Conservation (phyloP, 129 eudicot species). For the Mikania micrantha region DNA sequence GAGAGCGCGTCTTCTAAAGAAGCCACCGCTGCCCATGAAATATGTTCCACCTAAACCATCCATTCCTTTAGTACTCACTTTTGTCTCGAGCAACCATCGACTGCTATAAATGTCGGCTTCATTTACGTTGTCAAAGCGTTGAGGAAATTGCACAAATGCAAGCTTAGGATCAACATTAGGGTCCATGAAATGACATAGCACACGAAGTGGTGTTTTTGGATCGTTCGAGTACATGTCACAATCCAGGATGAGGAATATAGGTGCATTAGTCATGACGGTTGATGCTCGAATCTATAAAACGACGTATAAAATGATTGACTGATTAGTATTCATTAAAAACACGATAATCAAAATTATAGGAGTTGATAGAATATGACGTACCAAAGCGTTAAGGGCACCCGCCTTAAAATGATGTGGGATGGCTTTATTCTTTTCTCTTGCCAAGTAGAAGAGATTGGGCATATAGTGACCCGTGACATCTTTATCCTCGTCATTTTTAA, state of each 20-base stretch:
- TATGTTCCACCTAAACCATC: slow-evolving; percentile 52
- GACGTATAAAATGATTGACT: neutral
- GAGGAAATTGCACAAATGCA: slow-evolving; percentile 68
- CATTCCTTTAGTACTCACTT: slow-evolving; percentile 33
- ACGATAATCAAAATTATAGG: neutral
- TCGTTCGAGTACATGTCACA: slow-evolving; percentile 78
- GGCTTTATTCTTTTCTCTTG: slow-evolving; percentile 44
- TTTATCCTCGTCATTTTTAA: slow-evolving; percentile 27
- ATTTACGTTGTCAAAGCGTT: slow-evolving; percentile 48
- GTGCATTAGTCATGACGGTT: slow-evolving; percentile 54
- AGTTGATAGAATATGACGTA: slow-evolving; percentile 8
- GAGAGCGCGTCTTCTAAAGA: slow-evolving; percentile 47
- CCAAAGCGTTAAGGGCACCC: slow-evolving; percentile 80
- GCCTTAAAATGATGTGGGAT: slow-evolving; percentile 63
- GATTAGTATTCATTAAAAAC: neutral
- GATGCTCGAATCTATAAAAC: slow-evolving; percentile 62
- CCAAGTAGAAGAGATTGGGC: slow-evolving; percentile 70
- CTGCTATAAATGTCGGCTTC: slow-evolving; percentile 40
- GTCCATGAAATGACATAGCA: slow-evolving; percentile 39
- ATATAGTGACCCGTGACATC: slow-evolving; percentile 36
- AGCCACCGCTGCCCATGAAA: slow-evolving; percentile 52
- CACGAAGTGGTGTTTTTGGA: slow-evolving; percentile 47
- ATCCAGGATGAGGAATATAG: slow-evolving; percentile 46
- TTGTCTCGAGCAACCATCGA: slow-evolving; percentile 24
- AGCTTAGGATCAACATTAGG: slow-evolving; percentile 32